Percentiles rank a stretch among this genome's conserved stretches.
Evolutionary conservation across 2,329 filamentous ascomycete species (phyloP).

Genomic region (Zalaria sp.): DNA sequence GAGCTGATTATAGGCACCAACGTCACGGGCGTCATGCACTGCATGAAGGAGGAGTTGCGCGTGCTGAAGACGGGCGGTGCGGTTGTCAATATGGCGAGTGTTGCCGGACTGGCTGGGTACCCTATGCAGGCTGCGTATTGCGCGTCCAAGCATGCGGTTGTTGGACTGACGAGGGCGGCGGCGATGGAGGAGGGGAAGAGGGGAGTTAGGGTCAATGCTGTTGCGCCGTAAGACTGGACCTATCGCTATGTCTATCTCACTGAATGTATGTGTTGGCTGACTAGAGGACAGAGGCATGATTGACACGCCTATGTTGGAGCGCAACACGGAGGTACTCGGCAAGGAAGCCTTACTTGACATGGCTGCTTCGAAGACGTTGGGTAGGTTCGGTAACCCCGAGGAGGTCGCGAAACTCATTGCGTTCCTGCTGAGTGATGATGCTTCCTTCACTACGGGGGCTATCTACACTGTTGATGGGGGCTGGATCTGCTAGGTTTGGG

Average conservation of each 20-base stretch:
- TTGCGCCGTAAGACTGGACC: conserved; percentile 8
- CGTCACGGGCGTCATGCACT: conserved; percentile 34
- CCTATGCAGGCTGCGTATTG: conserved; percentile 5
- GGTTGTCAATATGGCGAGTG: conserved; percentile 40
- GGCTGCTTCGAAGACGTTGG: too few relatives aligned
- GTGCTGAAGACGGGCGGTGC: conserved; percentile 35
- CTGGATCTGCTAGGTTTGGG: conserved; percentile 18
- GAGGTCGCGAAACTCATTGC: conserved; percentile 31
- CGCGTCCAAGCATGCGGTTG: background rate
- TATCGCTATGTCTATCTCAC: too few relatives aligned
- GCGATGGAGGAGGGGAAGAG: background rate
- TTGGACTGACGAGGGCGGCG: background rate
- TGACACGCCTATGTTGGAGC: background rate
- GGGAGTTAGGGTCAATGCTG: conserved; percentile 1
- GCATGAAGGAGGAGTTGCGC: conserved; percentile 33
- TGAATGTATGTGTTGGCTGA: too few relatives aligned
- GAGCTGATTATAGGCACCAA: conserved; percentile 21
- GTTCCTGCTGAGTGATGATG: conserved; percentile 33
- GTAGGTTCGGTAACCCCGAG: conserved; percentile 1
- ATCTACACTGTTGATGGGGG: conserved; percentile 33
- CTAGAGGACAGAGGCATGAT: too few relatives aligned
- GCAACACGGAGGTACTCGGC: background rate
- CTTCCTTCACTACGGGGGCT: conserved; percentile 32
- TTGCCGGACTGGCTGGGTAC: conserved; percentile 23
- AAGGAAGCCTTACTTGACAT: too few relatives aligned